Evolutionary conservation across 768 basidiomycete genomes (phyloP), one percentile per base, ranked within the genome.

Genomic region (Leucogyrophana mollusca): DNA sequence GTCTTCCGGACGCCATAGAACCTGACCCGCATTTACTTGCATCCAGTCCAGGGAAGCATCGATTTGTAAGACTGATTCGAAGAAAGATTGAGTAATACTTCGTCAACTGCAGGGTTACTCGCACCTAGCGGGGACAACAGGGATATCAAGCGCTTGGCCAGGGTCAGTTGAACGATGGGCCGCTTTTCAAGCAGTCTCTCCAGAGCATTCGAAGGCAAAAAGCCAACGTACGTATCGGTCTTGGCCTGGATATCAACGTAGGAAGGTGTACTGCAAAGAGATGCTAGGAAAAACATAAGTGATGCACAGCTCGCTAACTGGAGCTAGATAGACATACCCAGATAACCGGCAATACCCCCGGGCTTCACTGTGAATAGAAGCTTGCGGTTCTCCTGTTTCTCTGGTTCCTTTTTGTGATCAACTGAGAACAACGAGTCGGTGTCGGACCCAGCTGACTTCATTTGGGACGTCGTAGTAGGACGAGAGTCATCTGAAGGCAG

Each of bases 41-140:
- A 93, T 90, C 96, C 96, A 99, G 58, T 99, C 96, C 51, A 99
- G 73, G 0, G 94, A 91, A 1, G 92, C 87, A 64, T 99, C 96
- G 46, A 99, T 95, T 61, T 99, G 96, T 13, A 97, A 72, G 6
- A 99, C 95, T 94, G 50, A 13, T 13, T 13, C 27, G 4, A 14
- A 37, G 18, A 21, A 33, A 32, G 30, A 25, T 38, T 69, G 14
- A 57, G 40, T 1, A 23, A 25, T 32, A 7, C 16, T 11, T 17
- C 3, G 32, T 40, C 14, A 7, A 24, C 11, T 21, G 18, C 9
- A 17, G 37, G 21, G 34, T 20, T 6, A 18, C 21, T 57, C 78
- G 37, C 62, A 94, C 94, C 80, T 14, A 98, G 75, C 17, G 96
- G 96, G 3, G 95, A 97, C 1, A 99, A 73, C 47, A 99, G 71